A percentile compares a stretch with the other conserved stretches of the same genome.
Evolutionary conservation across 2,329 filamentous ascomycete genomes (phyloP).

Genomic region (Talaromyces sp.): DNA sequence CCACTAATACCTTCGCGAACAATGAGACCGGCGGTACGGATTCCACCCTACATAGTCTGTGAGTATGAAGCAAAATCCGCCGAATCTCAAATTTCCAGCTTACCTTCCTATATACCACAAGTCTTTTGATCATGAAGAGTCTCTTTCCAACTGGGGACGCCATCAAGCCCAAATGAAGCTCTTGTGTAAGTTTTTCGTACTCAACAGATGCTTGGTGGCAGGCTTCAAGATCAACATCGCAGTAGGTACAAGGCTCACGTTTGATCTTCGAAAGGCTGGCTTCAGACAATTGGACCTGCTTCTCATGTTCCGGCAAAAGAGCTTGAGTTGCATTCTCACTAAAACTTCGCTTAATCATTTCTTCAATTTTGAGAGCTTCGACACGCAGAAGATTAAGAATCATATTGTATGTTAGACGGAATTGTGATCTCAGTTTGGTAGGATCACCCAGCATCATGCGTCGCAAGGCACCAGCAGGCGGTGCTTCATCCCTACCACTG

Average conservation of each 20-base stretch:
- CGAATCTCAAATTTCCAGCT: neutral
- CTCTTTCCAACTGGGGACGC: conserved; percentile 78
- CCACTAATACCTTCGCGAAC: conserved; percentile 71
- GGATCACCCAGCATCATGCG: conserved; percentile 96
- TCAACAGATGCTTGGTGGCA: conserved; percentile 81
- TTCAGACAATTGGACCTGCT: conserved; percentile 86
- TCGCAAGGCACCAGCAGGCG: conserved; percentile 74
- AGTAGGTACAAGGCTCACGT: conserved; percentile 75
- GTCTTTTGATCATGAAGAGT: conserved; percentile 69
- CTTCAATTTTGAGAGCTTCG: conserved; percentile 95
- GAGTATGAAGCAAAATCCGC: conserved; percentile 18
- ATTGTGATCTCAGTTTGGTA: conserved; percentile 92
- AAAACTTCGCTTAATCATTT: conserved; percentile 99
- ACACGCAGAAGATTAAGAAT: conserved; percentile 93
- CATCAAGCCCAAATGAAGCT: conserved; percentile 73
- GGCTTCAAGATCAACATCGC: conserved; percentile 72
- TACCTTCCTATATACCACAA: conserved; percentile 75
- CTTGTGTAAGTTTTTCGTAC: conserved; percentile 72
- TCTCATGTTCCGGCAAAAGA: conserved; percentile 89
- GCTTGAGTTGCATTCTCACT: conserved; percentile 97
- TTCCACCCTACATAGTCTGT: conserved; percentile 58
- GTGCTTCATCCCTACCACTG: conserved; percentile 78
- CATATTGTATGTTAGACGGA: conserved; percentile 98
- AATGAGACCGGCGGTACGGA: conserved; percentile 77
- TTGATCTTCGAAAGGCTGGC: conserved; percentile 88